phyloP scores from a whole-genome alignment of 2,329 filamentous ascomycete species.

The Fusarium sp. region DNA sequence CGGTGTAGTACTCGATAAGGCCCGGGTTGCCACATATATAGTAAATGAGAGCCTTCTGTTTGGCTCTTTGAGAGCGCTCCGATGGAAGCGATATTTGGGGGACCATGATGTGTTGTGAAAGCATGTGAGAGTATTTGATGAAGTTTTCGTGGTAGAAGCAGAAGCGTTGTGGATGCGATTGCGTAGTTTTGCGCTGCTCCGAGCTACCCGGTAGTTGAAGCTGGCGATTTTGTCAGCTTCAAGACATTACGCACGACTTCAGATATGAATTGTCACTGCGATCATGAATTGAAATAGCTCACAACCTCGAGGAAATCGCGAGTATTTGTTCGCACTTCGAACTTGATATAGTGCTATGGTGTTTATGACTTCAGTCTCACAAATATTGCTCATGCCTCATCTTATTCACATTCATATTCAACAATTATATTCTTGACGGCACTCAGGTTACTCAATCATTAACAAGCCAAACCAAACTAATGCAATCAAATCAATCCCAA shows the following conservation, averaged over 20 bases:
- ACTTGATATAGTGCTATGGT: too few relatives aligned
- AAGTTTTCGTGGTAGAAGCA: neutral
- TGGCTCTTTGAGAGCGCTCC: slow-evolving; percentile 31
- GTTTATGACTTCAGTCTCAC: too few relatives aligned
- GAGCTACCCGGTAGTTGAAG: slow-evolving; percentile 20
- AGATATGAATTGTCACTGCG: too few relatives aligned
- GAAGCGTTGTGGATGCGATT: neutral
- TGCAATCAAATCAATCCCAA: slow-evolving; percentile 16
- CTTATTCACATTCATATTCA: too few relatives aligned
- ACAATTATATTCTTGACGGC: slow-evolving; percentile 11
- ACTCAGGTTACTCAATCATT: slow-evolving; percentile 31
- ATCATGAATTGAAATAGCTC: too few relatives aligned
- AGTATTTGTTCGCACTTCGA: too few relatives aligned
- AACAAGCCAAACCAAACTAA: slow-evolving; percentile 20
- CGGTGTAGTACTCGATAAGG: slow-evolving; percentile 77
- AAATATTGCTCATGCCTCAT: too few relatives aligned
- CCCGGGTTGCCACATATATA: slow-evolving; percentile 84
- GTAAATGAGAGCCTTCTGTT: slow-evolving; percentile 68
- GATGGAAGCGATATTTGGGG: slow-evolving; percentile 51
- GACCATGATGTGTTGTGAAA: slow-evolving; percentile 29
- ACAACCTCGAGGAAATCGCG: too few relatives aligned
- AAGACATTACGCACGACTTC: too few relatives aligned
- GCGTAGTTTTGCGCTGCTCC: neutral
- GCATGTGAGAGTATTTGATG: neutral
- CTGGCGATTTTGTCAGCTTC: too few relatives aligned